Conservation (phyloP, 306 rosid genomes). For the Pachyrhizus erosus region DNA sequence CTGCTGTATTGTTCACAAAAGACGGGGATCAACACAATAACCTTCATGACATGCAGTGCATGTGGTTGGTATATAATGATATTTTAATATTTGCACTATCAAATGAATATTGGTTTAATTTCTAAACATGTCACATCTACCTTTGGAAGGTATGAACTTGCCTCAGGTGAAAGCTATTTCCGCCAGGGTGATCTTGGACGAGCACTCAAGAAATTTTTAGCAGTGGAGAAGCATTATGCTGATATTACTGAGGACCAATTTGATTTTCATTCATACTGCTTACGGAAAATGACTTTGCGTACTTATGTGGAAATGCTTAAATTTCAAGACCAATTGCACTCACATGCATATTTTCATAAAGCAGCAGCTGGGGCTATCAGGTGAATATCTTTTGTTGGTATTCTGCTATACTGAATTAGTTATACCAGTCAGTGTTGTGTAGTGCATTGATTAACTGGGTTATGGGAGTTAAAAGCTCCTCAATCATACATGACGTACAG, state of each 20-base stretch:
- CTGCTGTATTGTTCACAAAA: conserved; percentile 97
- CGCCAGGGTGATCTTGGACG: conserved; percentile 94
- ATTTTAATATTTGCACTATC: conserved; percentile 31
- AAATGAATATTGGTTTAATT: conserved; percentile 28
- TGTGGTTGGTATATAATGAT: conserved; percentile 72
- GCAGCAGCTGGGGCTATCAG: conserved; percentile 98
- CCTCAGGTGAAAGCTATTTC: conserved; percentile 95
- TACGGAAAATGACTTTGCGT: conserved; percentile 98
- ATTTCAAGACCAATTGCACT: conserved; percentile 96
- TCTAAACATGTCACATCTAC: conserved; percentile 34
- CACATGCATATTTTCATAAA: conserved; percentile 90
- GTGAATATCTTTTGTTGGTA: conserved; percentile 51
- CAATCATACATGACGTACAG: conserved; percentile 10
- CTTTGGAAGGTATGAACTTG: conserved; percentile 88
- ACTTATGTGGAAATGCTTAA: conserved; percentile 95
- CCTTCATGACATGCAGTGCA: conserved; percentile 99
- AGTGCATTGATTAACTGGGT: conserved; percentile 8
- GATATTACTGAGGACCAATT: conserved; percentile 98
- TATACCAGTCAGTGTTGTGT: conserved; percentile 28
- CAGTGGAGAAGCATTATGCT: conserved; percentile 96
- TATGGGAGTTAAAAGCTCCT: neutral
- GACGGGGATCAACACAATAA: conserved; percentile 99
- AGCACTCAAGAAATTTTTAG: conserved; percentile 87
- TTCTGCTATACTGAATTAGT: conserved; percentile 18
- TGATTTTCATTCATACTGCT: conserved; percentile 98